phyloP scores from a whole-genome alignment of 805 yeast genomes.

The Starmerella vaccinii region DNA sequence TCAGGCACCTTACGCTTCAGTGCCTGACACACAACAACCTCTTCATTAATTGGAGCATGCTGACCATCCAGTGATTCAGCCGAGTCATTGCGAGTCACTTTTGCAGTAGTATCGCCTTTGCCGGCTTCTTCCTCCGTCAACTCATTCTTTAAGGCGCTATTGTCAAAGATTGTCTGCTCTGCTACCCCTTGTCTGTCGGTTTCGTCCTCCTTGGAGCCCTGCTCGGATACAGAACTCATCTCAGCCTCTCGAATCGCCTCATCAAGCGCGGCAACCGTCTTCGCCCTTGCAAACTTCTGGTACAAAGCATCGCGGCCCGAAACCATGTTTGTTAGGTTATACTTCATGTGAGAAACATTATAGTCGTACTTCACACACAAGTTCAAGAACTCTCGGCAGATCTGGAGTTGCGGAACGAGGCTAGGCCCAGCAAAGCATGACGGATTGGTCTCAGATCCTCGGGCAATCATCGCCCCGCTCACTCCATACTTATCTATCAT shows the following conservation, averaged over 20 bases:
- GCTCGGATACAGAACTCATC: background rate
- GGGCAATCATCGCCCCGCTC: constrained; percentile 88
- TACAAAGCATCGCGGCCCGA: constrained; percentile 65
- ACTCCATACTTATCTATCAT: constrained; percentile 46
- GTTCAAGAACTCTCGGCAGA: constrained; percentile 46
- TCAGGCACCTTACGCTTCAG: too few relatives aligned
- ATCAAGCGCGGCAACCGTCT: constrained; percentile 35
- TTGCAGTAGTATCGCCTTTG: too few relatives aligned
- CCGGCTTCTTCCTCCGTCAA: too few relatives aligned
- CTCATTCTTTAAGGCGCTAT: too few relatives aligned
- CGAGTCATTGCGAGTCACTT: too few relatives aligned
- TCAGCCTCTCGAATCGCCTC: constrained; percentile 10
- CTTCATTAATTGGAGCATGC: too few relatives aligned
- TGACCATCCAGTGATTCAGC: too few relatives aligned
- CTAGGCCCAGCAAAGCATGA: constrained; percentile 46
- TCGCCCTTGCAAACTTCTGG: constrained; percentile 46
- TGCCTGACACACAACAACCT: too few relatives aligned
- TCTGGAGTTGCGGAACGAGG: constrained; percentile 45
- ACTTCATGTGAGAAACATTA: constrained; percentile 65
- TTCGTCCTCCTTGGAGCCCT: too few relatives aligned
- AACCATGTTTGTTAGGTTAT: constrained; percentile 62
- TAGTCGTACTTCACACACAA: constrained; percentile 51
- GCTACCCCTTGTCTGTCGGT: too few relatives aligned
- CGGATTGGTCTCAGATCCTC: constrained; percentile 79
- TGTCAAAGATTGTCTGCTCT: too few relatives aligned